Base-by-base conservation (phyloP, 352 stramenopile genomes). In the Halophytophthora polymorphica region DNA sequence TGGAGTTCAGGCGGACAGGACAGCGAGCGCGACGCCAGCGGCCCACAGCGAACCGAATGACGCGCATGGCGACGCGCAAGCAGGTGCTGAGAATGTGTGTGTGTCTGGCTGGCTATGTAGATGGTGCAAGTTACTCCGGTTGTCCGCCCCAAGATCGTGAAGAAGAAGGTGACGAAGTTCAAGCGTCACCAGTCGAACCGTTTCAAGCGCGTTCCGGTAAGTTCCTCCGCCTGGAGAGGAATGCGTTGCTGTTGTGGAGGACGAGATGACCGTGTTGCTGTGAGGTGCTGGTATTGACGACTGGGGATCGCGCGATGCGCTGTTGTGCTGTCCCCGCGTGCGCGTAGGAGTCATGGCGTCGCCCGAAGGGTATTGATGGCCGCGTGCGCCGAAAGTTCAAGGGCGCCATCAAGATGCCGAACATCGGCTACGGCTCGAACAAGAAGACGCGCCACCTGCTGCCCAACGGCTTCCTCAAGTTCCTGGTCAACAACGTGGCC, bases 141-240 rank as follows among this genome's bases (percentile, higher is more conserved):
- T 66, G 67, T 90, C 60, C 79, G 79, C 61, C 77, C 76, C n/a
- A 91, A 90, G 72, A 98, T 99, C 74, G 92, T 99, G 58, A 99
- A 99, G 93, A 99, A 99, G 97, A 95, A 97, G 76, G 98, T 97
- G 62, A 99, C 98, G 73, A 99, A 99, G 84, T 99, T 99, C 84
- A 97, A 98, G 78, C 95, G 97, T 82, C 96, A 98, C 84, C 97
- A 99, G 72, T 96, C 89, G 44, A 93, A 99, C 81, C 92, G 93
- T 61, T 99, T 99, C 83, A 98, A 98, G 75, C 95, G 96, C 62
- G 98, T 99, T 60, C 80, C 82, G 19, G 74, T 85, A 88, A 82
- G 76, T 96, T 67, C 34, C 38, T 17, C 2, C 28, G 13, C n/a
- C 37, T 4, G 18, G 6, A 23, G 2, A 34, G n/a, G 40, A 6